A percentile compares a stretch with the other conserved stretches of the same genome.
Evolutionary conservation across 208 protist species (phyloP).

Genomic region (Crithidia brevicula): DNA sequence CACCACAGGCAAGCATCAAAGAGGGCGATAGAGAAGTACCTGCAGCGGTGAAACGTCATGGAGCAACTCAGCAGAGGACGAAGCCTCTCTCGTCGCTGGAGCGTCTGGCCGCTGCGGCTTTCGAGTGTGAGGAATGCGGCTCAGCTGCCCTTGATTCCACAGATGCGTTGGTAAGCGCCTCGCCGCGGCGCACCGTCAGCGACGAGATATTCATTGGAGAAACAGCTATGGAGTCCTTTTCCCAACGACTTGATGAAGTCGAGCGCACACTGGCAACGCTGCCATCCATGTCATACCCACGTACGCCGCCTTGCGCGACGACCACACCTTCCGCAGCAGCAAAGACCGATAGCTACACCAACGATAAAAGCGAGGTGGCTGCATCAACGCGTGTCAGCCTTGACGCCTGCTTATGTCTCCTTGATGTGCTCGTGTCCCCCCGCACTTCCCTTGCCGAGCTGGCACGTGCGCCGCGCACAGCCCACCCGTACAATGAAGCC

Average conservation of each 20-base stretch:
- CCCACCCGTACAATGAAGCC: conserved; percentile 4
- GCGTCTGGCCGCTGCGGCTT: not conserved
- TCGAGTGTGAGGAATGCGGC: not conserved
- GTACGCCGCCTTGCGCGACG: too few relatives aligned
- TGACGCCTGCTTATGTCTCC: conserved; percentile 7
- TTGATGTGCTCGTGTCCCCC: conserved; percentile 11
- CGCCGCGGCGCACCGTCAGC: too few relatives aligned
- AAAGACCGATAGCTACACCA: too few relatives aligned
- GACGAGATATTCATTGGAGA: too few relatives aligned
- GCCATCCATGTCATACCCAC: not conserved
- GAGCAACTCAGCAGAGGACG: not conserved
- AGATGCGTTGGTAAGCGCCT: too few relatives aligned
- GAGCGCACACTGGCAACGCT: not conserved
- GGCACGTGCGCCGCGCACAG: not conserved
- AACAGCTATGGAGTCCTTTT: too few relatives aligned
- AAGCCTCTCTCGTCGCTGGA: not conserved
- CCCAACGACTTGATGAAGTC: too few relatives aligned
- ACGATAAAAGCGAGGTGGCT: not conserved
- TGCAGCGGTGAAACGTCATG: too few relatives aligned
- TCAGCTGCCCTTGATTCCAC: not conserved
- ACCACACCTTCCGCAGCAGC: too few relatives aligned
- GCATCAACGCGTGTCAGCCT: not conserved
- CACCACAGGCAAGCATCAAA: too few relatives aligned
- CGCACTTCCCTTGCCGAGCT: not conserved
- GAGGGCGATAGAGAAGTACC: too few relatives aligned